phyloP scores from a whole-genome alignment of 768 basidiomycete genomes.

The Leccinum barrowsii region DNA sequence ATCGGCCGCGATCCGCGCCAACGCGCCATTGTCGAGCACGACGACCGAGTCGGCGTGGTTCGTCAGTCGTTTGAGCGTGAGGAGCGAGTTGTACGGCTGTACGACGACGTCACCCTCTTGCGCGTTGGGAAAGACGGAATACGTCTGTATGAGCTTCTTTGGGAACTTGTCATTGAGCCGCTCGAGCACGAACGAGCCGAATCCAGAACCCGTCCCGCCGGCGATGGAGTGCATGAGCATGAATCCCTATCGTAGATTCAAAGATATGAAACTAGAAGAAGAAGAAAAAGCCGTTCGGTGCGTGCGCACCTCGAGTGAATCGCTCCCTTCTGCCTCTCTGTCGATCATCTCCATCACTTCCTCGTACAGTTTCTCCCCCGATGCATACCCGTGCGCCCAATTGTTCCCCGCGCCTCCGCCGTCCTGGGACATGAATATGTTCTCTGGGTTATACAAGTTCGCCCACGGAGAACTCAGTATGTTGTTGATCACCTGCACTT shows the following conservation, averaged over 20 bases:
- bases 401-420: slow-evolving; percentile 99
- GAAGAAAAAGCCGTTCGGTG: not conserved
- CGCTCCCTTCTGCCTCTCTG: slow-evolving; percentile 95
- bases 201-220: slow-evolving; percentile 95
- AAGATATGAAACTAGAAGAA: not conserved
- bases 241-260: slow-evolving; percentile 66
- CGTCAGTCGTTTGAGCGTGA: slow-evolving; percentile 89
- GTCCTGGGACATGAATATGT: slow-evolving; percentile 93
- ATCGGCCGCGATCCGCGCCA: slow-evolving; percentile 91
- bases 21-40: slow-evolving; percentile 93
- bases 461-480: slow-evolving; percentile 88
- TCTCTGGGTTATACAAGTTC: slow-evolving; percentile 91
- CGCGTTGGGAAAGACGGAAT: slow-evolving; percentile 95
- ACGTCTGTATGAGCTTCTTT: slow-evolving; percentile 98
- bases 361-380: slow-evolving; percentile 89
- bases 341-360: slow-evolving; percentile 99
- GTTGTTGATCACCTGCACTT: slow-evolving; percentile 85
- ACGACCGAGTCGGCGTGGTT: slow-evolving; percentile 98
- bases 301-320: slow-evolving; percentile 80
- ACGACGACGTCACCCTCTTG: slow-evolving; percentile 96
- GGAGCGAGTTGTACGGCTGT: slow-evolving; percentile 94
- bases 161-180: slow-evolving; percentile 96
- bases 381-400: slow-evolving; percentile 93
- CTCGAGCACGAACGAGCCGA: slow-evolving; percentile 97
- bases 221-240: slow-evolving; percentile 99